Evolutionary conservation across 2,329 filamentous ascomycete species (phyloP).

Genomic region (Akanthomyces uredinophilus): DNA sequence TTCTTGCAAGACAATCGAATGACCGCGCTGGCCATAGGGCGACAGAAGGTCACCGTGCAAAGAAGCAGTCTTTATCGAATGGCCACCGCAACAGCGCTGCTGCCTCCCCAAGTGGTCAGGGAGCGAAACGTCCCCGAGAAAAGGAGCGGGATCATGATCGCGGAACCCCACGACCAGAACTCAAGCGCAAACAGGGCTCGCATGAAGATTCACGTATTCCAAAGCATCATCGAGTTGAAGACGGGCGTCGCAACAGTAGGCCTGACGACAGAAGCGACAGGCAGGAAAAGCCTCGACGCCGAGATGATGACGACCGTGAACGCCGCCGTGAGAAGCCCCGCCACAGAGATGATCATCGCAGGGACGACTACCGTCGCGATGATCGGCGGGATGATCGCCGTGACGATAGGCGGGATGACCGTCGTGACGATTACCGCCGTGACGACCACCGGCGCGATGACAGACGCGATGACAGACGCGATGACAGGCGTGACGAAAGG

Average conservation of each 20-base stretch:
- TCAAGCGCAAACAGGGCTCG: constrained; percentile 57
- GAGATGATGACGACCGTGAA: constrained; percentile 24
- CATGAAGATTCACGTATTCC: constrained; percentile 38
- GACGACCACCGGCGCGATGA: constrained; percentile 18
- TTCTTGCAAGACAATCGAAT: constrained; percentile 77
- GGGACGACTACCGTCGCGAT: constrained; percentile 17
- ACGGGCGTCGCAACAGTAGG: constrained; percentile 33
- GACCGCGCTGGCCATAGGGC: constrained; percentile 71
- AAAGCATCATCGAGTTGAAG: constrained; percentile 39
- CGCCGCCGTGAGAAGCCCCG: constrained; percentile 21
- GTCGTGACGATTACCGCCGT: constrained; percentile 15
- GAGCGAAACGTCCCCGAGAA: constrained; percentile 40
- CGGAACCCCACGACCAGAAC: constrained; percentile 46
- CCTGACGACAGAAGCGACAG: constrained; percentile 35
- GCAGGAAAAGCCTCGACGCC: constrained; percentile 25
- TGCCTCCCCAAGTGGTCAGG: constrained; percentile 63
- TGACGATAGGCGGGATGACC: constrained; percentile 21
- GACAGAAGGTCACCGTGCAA: constrained; percentile 90
- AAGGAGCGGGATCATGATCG: constrained; percentile 48
- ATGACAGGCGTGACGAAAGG: constrained; percentile 18
- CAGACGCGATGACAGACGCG: constrained; percentile 20
- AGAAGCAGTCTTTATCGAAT: constrained; percentile 59
- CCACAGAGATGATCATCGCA: constrained; percentile 21
- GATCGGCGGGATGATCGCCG: constrained; percentile 16
- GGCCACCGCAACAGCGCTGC: constrained; percentile 60